phyloP scores from a whole-genome alignment of 2,329 filamentous ascomycete species.

The Fusarium armeniacum region DNA sequence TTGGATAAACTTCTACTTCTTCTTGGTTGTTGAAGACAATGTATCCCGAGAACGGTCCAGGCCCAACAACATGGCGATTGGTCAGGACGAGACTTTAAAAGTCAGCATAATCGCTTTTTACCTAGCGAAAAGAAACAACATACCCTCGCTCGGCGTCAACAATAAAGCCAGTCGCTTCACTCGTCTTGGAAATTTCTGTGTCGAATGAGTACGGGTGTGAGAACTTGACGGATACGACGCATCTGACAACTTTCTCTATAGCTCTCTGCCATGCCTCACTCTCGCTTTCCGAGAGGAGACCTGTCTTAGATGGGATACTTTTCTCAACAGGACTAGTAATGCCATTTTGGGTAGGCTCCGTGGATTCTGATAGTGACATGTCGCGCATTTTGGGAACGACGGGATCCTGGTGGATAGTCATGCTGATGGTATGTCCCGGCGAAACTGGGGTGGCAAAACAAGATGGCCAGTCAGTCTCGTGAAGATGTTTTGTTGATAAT shows the following conservation, averaged over 20 bases:
- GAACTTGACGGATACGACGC: conserved; percentile 98
- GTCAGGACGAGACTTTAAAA: conserved; percentile 68
- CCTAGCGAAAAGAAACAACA: neutral
- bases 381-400: conserved; percentile 8
- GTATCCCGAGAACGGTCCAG: conserved; percentile 97
- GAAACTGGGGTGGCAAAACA: neutral
- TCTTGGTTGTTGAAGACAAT: conserved; percentile 99
- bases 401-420: conserved; percentile 31
- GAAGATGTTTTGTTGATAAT: neutral
- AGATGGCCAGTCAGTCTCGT: neutral
- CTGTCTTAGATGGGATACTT: neutral
- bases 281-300: conserved; percentile 33
- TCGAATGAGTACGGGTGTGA: conserved; percentile 98
- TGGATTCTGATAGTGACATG: neutral
- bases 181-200: conserved; percentile 92
- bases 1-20: conserved; percentile 92
- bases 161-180: conserved; percentile 84
- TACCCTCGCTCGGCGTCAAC: conserved; percentile 32
- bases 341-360: neutral
- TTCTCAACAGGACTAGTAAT: neutral
- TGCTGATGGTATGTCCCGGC: conserved; percentile 1
- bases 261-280: conserved; percentile 82
- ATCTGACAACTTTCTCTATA: conserved; percentile 92
- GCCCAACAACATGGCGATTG: conserved; percentile 92
- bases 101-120: neutral